Conservation (phyloP, 495 filamentous ascomycete genomes). For the Aspergillus bridgeri region DNA sequence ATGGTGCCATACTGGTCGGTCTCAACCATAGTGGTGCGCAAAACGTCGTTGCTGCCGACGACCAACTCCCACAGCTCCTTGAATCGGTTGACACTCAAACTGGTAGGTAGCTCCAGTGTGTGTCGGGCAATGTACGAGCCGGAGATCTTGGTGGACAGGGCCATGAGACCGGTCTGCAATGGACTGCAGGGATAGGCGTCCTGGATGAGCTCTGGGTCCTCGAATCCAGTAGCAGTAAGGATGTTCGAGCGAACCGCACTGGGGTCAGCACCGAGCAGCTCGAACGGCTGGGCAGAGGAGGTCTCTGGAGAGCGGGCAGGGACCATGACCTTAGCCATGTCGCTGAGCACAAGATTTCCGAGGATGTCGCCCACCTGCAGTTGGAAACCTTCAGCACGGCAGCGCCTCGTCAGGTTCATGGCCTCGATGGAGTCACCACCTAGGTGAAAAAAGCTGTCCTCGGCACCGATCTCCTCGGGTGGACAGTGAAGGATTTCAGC, state of each 20-base stretch:
- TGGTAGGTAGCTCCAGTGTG: constrained; percentile 8
- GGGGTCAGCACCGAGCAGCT: constrained; percentile 18
- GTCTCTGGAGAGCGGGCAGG: constrained; percentile 11
- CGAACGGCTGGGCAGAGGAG: constrained; percentile 4
- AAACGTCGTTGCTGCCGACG: constrained; percentile 36
- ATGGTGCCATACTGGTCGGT: constrained; percentile 43
- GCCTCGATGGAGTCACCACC: constrained; percentile 59
- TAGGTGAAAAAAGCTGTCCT: constrained; percentile 51
- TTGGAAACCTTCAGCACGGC: constrained; percentile 7
- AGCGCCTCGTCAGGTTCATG: constrained; percentile 29
- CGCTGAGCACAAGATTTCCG: constrained; percentile 28
- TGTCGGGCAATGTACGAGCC: constrained; percentile 49
- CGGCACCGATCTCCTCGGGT: constrained; percentile 31
- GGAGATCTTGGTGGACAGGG: constrained; percentile 8
- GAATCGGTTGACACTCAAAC: constrained; percentile 24
- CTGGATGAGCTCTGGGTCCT: constrained; percentile 19
- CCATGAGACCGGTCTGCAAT: constrained; percentile 19
- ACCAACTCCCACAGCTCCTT: constrained; percentile 38
- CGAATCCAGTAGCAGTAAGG: constrained; percentile 5
- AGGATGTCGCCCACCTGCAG: constrained; percentile 29
- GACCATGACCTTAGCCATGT: constrained; percentile 33
- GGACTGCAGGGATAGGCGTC: constrained; percentile 31
- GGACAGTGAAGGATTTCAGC: constrained; percentile 27
- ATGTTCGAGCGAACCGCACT: constrained; percentile 16
- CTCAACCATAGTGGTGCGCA: constrained; percentile 41